Percentiles rank a stretch among this genome's conserved stretches.
Conservation (phyloP, 805 yeast species). For the Wickerhamomyces subpelliculosus region DNA sequence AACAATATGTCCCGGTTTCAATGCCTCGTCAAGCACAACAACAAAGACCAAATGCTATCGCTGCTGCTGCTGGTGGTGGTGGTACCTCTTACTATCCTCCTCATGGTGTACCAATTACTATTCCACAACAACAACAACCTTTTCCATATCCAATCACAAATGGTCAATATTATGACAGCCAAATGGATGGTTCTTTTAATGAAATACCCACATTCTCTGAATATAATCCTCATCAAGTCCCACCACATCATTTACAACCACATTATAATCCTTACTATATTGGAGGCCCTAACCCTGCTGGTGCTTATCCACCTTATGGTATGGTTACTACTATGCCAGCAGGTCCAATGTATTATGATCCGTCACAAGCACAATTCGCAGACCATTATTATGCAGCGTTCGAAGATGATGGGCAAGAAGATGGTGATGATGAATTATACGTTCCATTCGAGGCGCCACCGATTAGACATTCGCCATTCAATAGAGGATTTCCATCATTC, state of each 20-base stretch:
- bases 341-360: not conserved
- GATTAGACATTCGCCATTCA: slow-evolving; percentile 14
- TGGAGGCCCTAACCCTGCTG: not conserved
- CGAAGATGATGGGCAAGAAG: slow-evolving; percentile 1
- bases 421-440: slow-evolving; percentile 11
- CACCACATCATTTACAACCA: not conserved
- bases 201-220: not conserved
- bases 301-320: not conserved
- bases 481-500: slow-evolving; percentile 20
- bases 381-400: slow-evolving; percentile 2
- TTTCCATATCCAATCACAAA: slow-evolving; percentile 14
- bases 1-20: not conserved
- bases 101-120: slow-evolving; percentile 2
- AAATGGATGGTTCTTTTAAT: slow-evolving; percentile 9
- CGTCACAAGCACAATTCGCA: not conserved
- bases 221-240: slow-evolving; percentile 3
- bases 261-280: not conserved
- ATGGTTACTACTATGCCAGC: not conserved
- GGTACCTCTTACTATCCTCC: too few relatives aligned
- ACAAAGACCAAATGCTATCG: not conserved
- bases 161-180: slow-evolving; percentile 21
- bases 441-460: slow-evolving; percentile 3
- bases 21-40: not conserved
- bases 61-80: too few relatives aligned
- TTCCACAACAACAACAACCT: too few relatives aligned